These are phyloP conservation scores for Lichina pygmaea DNA, from an alignment of 495 filamentous ascomycete species.

Conservation along the genomic window DNA sequence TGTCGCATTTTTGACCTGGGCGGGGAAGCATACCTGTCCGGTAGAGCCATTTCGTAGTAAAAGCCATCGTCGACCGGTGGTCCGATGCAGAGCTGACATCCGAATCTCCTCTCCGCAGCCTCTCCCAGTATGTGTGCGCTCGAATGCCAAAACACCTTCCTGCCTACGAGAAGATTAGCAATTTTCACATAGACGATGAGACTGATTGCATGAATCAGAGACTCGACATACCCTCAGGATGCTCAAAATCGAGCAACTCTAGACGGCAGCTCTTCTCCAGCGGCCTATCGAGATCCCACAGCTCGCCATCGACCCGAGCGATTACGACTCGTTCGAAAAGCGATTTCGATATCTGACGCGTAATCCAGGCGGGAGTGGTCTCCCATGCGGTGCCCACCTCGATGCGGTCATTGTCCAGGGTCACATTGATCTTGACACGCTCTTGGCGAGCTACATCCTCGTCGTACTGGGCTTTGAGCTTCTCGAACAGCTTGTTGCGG, in stretches of 20 bases:
- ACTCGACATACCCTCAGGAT: conserved; percentile 39
- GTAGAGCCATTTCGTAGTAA: conserved; percentile 92
- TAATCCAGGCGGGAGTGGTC: conserved; percentile 40
- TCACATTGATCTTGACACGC: conserved; percentile 37
- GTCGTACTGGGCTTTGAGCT: conserved; percentile 58
- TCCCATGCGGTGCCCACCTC: conserved; percentile 41
- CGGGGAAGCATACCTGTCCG: conserved; percentile 23
- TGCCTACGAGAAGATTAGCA: conserved; percentile 5
- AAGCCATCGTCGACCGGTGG: conserved; percentile 84
- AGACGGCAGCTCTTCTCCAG: conserved; percentile 59
- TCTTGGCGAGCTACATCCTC: conserved; percentile 34
- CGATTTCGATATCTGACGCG: conserved; percentile 37
- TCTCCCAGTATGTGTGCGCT: conserved; percentile 87
- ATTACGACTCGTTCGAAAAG: conserved; percentile 54
- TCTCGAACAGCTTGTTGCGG: conserved; percentile 66
- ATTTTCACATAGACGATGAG: neutral
- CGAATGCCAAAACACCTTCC: conserved; percentile 75
- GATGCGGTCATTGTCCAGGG: conserved; percentile 31
- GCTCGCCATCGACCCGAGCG: conserved; percentile 49
- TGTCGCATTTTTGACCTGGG: neutral
- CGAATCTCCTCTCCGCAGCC: conserved; percentile 67
- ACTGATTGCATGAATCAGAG: neutral
- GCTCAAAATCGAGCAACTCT: conserved; percentile 56
- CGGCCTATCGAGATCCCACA: conserved; percentile 85
- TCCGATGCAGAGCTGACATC: conserved; percentile 75